Conservation (phyloP, 148 eudicot genomes). For the Rhododendron vialii region DNA sequence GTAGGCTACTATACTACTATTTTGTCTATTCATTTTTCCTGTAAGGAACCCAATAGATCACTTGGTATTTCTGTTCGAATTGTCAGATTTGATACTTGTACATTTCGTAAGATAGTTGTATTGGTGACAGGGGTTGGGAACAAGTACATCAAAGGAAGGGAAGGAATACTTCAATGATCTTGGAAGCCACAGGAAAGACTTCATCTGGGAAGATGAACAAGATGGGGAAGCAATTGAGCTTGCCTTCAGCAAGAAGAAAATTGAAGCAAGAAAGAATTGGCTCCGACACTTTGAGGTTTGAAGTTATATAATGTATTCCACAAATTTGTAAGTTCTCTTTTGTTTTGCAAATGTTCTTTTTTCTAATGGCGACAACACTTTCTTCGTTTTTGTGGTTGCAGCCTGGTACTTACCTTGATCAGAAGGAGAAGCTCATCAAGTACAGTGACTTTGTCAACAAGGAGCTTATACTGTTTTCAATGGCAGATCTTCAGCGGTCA, state of each 20-base stretch:
- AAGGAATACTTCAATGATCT: constrained; percentile 73
- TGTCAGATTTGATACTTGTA: background rate
- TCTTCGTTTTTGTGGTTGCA: constrained; percentile 8
- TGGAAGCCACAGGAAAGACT: constrained; percentile 62
- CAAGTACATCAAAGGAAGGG: constrained; percentile 75
- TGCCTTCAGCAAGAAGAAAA: constrained; percentile 94
- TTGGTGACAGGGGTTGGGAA: constrained; percentile 83
- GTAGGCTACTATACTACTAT: background rate
- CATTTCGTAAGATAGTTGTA: background rate
- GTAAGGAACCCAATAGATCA: background rate
- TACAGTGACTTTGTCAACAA: constrained; percentile 93
- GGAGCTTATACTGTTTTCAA: constrained; percentile 83
- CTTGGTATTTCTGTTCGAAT: background rate
- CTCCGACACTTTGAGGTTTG: constrained; percentile 79
- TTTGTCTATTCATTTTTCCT: background rate
- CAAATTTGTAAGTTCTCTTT: background rate
- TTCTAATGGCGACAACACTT: background rate
- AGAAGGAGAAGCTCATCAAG: constrained; percentile 50
- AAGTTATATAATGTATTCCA: too few species aligned
- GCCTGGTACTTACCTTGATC: constrained; percentile 77
- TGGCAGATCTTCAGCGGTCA: constrained; percentile 92
- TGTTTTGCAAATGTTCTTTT: background rate
- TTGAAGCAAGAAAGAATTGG: constrained; percentile 96
- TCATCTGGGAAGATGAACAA: constrained; percentile 66
- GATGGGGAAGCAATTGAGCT: constrained; percentile 94